phyloP scores from a whole-genome alignment of 83 land plant species.

The Picea abies region DNA sequence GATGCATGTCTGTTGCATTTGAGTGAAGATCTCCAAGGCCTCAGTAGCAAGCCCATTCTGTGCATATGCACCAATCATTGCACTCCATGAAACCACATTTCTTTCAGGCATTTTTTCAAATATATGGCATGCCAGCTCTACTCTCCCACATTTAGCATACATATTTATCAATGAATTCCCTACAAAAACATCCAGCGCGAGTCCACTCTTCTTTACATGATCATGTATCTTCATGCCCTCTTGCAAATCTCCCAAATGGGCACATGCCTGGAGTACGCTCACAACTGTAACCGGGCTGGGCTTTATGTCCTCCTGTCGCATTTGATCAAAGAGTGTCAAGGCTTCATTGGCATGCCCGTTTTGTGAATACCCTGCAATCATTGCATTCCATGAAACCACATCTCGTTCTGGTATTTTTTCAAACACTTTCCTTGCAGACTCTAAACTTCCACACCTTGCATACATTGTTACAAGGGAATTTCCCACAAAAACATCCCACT shows the following conservation, averaged over 20 bases:
- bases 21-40: conserved; percentile 15
- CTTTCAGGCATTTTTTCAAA: conserved; percentile 31
- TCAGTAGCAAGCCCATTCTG: conserved; percentile 1
- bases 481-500: neutral
- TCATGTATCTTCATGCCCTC: neutral
- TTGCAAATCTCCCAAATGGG: neutral
- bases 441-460: neutral
- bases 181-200: neutral
- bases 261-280: conserved; percentile 31
- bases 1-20: conserved; percentile 20
- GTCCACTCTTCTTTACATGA: neutral
- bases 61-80: conserved; percentile 32
- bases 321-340: conserved; percentile 19
- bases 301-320: conserved; percentile 4
- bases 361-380: conserved; percentile 32
- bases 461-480: neutral
- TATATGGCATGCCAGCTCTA: conserved; percentile 17
- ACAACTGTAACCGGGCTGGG: conserved; percentile 21
- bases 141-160: neutral
- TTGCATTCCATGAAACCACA: conserved; percentile 36
- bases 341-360: conserved; percentile 11
- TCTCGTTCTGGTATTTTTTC: conserved; percentile 27
- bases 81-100: conserved; percentile 36
- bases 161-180: neutral
- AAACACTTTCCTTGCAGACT: conserved; percentile 23